phyloP scores from a whole-genome alignment of 164 flowering plant species.

The Chimonanthus praecox region DNA sequence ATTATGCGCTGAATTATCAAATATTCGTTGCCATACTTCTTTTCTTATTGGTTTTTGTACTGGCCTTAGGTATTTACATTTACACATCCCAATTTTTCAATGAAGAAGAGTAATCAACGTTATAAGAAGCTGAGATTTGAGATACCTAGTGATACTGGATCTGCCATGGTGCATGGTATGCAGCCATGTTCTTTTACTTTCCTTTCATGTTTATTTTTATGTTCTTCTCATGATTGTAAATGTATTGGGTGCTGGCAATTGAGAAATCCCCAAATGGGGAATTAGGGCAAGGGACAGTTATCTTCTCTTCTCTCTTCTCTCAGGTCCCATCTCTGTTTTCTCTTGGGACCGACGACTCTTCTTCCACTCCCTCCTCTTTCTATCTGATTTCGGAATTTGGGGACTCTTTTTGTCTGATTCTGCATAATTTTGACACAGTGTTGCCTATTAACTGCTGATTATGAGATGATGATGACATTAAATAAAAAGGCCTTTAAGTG shows the following conservation, averaged over 20 bases:
- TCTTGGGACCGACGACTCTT: no score
- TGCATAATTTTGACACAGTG: no score
- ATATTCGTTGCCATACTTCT: no score
- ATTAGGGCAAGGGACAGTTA: neutral
- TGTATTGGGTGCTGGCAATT: neutral
- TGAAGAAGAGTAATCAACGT: conserved; percentile 60
- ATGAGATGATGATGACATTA: no score
- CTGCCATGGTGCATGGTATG: conserved; percentile 86
- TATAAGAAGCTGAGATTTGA: conserved; percentile 73
- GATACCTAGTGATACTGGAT: conserved; percentile 73
- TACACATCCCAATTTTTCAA: conserved; percentile 64
- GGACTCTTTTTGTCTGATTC: no score
- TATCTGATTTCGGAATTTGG: no score
- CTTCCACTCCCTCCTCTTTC: no score
- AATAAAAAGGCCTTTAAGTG: no score
- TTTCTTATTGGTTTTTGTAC: neutral
- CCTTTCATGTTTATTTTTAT: no score
- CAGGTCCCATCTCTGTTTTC: no score
- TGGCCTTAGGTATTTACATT: conserved; percentile 75
- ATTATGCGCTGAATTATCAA: neutral
- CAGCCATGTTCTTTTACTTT: neutral
- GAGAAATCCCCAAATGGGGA: neutral
- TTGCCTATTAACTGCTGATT: no score
- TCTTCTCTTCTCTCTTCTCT: no score
- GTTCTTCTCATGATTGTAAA: neutral